phyloP scores from a whole-genome alignment of 768 basidiomycete genomes.

The Russula virescens region DNA sequence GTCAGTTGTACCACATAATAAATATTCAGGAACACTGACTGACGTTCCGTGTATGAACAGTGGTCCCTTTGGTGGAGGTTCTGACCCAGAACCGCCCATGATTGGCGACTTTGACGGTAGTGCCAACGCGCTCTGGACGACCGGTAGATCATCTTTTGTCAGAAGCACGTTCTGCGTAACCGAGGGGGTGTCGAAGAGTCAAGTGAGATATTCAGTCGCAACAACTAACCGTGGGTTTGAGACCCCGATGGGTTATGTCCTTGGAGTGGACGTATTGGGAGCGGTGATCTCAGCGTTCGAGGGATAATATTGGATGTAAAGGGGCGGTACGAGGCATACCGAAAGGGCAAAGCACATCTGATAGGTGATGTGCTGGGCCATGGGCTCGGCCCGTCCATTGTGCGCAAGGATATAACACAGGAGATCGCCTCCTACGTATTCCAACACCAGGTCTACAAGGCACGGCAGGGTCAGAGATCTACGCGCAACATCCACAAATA shows the following conservation, averaged over 20 bases:
- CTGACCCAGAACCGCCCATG: too few species aligned
- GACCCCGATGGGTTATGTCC: slow-evolving; percentile 86
- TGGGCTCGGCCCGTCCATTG: slow-evolving; percentile 50
- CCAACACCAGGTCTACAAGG: slow-evolving; percentile 66
- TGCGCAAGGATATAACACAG: slow-evolving; percentile 67
- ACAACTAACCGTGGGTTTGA: slow-evolving; percentile 71
- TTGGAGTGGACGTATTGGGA: slow-evolving; percentile 58
- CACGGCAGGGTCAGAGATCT: not conserved
- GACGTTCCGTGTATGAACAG: too few species aligned
- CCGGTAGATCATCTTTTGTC: slow-evolving; percentile 61
- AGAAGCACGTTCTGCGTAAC: slow-evolving; percentile 67
- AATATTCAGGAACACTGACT: too few species aligned
- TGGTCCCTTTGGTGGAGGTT: too few species aligned
- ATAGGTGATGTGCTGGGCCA: slow-evolving; percentile 63
- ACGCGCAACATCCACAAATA: not conserved
- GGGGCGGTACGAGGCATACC: slow-evolving; percentile 36
- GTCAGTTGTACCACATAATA: too few species aligned
- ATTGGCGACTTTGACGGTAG: too few species aligned
- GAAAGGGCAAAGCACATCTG: slow-evolving; percentile 79
- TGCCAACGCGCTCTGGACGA: slow-evolving; percentile 24
- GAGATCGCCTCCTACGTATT: slow-evolving; percentile 81
- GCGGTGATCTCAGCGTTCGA: not conserved
- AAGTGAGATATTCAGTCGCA: not conserved
- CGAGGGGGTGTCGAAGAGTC: not conserved
- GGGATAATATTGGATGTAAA: too few species aligned